phyloP scores from a whole-genome alignment of 768 basidiomycete genomes.

The Phylloporus sp. region DNA sequence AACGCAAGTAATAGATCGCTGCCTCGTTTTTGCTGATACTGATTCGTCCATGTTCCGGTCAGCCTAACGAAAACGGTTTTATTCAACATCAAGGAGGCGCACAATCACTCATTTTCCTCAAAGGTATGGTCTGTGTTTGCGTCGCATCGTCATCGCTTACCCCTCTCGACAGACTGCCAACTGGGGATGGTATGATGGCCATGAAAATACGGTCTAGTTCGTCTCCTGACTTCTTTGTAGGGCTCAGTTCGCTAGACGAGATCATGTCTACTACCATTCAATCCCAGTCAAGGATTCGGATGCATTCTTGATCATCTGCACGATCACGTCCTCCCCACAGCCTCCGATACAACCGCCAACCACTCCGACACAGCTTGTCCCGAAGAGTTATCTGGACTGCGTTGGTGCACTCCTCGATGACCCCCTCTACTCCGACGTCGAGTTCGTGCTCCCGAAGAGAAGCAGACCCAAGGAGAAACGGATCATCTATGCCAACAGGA shows the following conservation, averaged over 20 bases:
- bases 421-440: slow-evolving; percentile 79
- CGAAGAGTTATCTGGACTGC: slow-evolving; percentile 60
- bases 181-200: slow-evolving; percentile 69
- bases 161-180: slow-evolving; percentile 57
- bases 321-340: slow-evolving; percentile 63
- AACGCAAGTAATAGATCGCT: slow-evolving; percentile 38
- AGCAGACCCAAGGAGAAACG: slow-evolving; percentile 34
- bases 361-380: slow-evolving; percentile 50
- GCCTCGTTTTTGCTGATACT: background rate
- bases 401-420: slow-evolving; percentile 76
- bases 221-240: slow-evolving; percentile 30
- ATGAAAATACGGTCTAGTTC: background rate
- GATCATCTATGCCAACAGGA: slow-evolving; percentile 64
- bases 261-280: slow-evolving; percentile 60
- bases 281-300: slow-evolving; percentile 51
- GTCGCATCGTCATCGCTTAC: slow-evolving; percentile 8
- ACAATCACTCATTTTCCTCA: slow-evolving; percentile 76
- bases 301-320: slow-evolving; percentile 71
- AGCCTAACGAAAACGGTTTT: slow-evolving; percentile 45
- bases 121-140: slow-evolving; percentile 37
- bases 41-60: background rate
- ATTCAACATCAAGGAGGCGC: slow-evolving; percentile 70
- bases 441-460: slow-evolving; percentile 63
- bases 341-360: slow-evolving; percentile 43
- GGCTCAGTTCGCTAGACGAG: slow-evolving; percentile 77